Evolutionary conservation across 2,329 filamentous ascomycete species (phyloP).

Genomic region (Xylariaceae sp.): DNA sequence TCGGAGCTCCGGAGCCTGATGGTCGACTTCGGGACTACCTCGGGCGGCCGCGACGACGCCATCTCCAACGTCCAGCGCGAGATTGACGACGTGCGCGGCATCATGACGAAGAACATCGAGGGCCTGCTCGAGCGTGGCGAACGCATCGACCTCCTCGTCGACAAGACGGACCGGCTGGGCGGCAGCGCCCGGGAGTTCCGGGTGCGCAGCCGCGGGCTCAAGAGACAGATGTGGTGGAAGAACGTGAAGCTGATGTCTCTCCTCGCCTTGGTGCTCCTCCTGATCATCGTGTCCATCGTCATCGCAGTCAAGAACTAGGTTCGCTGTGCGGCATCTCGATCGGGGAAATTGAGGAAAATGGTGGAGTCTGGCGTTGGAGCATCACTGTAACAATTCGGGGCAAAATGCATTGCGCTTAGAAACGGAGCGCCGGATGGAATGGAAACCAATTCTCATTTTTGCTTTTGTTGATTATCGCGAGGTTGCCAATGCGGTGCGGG

Average conservation of each 20-base stretch:
- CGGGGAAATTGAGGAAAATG: not conserved
- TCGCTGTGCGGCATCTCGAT: not conserved
- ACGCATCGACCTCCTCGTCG: constrained; percentile 85
- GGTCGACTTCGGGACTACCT: constrained; percentile 76
- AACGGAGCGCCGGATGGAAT: not conserved
- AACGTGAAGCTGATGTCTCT: constrained; percentile 92
- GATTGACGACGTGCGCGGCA: constrained; percentile 86
- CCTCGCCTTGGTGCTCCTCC: constrained; percentile 59
- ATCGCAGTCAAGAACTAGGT: constrained; percentile 45
- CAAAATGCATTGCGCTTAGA: not conserved
- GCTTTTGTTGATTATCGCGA: not conserved
- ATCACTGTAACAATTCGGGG: constrained; percentile 7
- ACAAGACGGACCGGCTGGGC: constrained; percentile 91
- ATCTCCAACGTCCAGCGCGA: constrained; percentile 78
- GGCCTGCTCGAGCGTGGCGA: constrained; percentile 83
- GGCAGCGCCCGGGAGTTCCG: constrained; percentile 87
- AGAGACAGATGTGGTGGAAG: constrained; percentile 99
- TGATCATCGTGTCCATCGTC: constrained; percentile 52
- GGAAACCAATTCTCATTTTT: too few relatives aligned
- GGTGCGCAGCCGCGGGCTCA: constrained; percentile 76
- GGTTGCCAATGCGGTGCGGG: too few relatives aligned
- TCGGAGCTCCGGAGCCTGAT: constrained; percentile 69
- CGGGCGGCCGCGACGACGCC: constrained; percentile 71
- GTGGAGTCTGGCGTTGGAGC: not conserved
- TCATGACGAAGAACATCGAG: constrained; percentile 96